Base-by-base conservation (phyloP, 2,329 filamentous ascomycete species). In the Phoma sp. region DNA sequence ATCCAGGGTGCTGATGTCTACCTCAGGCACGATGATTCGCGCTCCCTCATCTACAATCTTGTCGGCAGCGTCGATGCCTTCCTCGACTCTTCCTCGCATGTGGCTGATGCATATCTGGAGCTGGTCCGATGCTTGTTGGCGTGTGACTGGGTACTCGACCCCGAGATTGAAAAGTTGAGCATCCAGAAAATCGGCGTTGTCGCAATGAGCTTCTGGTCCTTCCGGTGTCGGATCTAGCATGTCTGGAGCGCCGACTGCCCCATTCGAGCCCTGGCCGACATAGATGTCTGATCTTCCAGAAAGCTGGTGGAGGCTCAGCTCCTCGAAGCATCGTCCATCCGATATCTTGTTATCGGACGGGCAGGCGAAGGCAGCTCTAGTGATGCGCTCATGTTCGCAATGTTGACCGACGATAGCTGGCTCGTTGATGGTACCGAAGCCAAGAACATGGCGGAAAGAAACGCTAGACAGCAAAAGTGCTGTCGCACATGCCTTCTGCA, bases 171-270 rank as follows among this genome's bases (percentile, higher is more conserved):
- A 53, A 2, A 60, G 43, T 10, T 51, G 43, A 15, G 60, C 35
- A 19, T 68, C 63, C n/a, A 68, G 36, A 46, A 65, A 68, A 49
- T 68, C 65, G 4, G 65, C 65, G 40, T 68, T 65, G 33, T 68
- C 65, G 59, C 65, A 68, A 35, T 68, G 65, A 27, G 65, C 65
- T 22, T 68, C 62, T 31, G 65, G 61, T 17, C 64, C 65, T 51
- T 68, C 65, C 2, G 64, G 64, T 21, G 51, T 51, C 1, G 65
- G 65, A 37, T 66, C 63, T 2, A 68, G 56, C 55, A 62, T 60
- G 38, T 68, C 65, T n/a, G 65, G 65, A 13, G 65, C 63, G 19
- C 65, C 65, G 9, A 68, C 65, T 10, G 63, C 65, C 9, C 65
- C 65, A 40, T 68, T 68, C 2, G 60, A 61, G 2, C 65, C 65